Evolutionary conservation across 306 rosid genomes (phyloP), one percentile per base, ranked within the genome.

Genomic region (Medicago lupulina): DNA sequence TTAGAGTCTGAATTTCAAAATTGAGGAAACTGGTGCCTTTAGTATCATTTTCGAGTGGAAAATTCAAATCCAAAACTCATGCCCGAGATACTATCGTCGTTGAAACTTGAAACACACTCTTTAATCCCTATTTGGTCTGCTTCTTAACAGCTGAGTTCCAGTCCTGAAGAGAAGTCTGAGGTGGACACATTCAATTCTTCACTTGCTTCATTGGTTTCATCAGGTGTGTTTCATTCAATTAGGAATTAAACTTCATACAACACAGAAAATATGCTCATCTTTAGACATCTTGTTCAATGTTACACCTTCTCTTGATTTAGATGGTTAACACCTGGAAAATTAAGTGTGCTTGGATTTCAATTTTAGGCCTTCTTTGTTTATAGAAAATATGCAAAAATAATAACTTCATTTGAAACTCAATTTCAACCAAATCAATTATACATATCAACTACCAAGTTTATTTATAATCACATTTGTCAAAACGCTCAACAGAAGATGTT

Each of bases 101-200:
- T 15, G 41, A 62, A 63, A 65, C 64, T 62, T 18, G 50, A 62
- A 63, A 65, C 70, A n/a, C 40, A 44, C 7, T 39, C 78, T 78
- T 62, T 9, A 21, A 34, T 61, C 23, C 62, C 46, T 49, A 70
- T 57, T 17, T 73, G 4, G 18, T 59, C 41, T 50, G 46, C 61
- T 63, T 69, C 59, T 47, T 54, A 67, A 88, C 91, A 96, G 96
- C 85, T 96, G 77, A 96, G 93, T 80, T 79, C 88, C 28, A 85
- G 98, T 81, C 85, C 90, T 54, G 96, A 96, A 84, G 97, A 92
- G 87, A 87, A 90, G 74, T 81, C 86, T 68, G 86, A 86, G 77
- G 99, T 88, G 80, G 91, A 92, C 54, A 12, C 89, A n/a, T 92
- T 92, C 88, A 90, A 87, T 68, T 89, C 99, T 62, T 89, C 99